phyloP scores from a whole-genome alignment of 805 yeast species.

The Starmerella vitae region DNA sequence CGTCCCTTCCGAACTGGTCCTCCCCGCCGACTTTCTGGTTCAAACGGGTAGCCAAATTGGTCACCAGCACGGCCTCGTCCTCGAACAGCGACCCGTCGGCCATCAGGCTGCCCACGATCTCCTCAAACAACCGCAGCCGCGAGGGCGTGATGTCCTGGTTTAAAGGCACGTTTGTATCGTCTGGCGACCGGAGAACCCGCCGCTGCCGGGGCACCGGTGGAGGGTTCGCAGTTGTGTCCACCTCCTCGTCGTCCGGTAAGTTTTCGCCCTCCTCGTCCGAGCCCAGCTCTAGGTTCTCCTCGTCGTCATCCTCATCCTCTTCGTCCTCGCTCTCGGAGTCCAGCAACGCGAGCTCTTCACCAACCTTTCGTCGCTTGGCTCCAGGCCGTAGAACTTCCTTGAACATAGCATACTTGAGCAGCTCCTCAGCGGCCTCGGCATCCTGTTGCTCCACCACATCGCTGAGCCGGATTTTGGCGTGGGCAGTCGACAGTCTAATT shows the following conservation, averaged over 20 bases:
- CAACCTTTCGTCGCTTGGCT: conserved; percentile 24
- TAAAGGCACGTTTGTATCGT: conserved; percentile 23
- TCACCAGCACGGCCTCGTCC: conserved; percentile 33
- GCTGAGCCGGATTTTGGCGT: conserved; percentile 87
- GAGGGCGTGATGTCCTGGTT: conserved; percentile 34
- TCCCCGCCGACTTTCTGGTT: conserved; percentile 32
- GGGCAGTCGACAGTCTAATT: conserved; percentile 90
- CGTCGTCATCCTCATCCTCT: conserved; percentile 24
- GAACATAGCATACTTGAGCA: conserved; percentile 75
- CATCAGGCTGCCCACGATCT: conserved; percentile 36
- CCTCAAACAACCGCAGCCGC: conserved; percentile 36
- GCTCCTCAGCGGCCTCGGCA: conserved; percentile 72
- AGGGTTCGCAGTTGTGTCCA: conserved; percentile 12
- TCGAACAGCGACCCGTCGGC: conserved; percentile 30
- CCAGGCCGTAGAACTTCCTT: conserved; percentile 46
- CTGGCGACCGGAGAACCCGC: conserved; percentile 16
- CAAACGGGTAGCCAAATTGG: conserved; percentile 30
- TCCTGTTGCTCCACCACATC: conserved; percentile 60
- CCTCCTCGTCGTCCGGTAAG: conserved; percentile 8
- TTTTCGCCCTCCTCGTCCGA: conserved; percentile 29
- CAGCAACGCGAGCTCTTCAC: conserved; percentile 1
- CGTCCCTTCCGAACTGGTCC: conserved; percentile 29
- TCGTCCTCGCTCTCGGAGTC: conserved; percentile 24
- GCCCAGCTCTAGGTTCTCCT: conserved; percentile 36
- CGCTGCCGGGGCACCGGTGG: conserved; percentile 10